Evolutionary conservation across 768 basidiomycete species (phyloP), one percentile per base, ranked within the genome.

Genomic region (Leccinum obscurum): DNA sequence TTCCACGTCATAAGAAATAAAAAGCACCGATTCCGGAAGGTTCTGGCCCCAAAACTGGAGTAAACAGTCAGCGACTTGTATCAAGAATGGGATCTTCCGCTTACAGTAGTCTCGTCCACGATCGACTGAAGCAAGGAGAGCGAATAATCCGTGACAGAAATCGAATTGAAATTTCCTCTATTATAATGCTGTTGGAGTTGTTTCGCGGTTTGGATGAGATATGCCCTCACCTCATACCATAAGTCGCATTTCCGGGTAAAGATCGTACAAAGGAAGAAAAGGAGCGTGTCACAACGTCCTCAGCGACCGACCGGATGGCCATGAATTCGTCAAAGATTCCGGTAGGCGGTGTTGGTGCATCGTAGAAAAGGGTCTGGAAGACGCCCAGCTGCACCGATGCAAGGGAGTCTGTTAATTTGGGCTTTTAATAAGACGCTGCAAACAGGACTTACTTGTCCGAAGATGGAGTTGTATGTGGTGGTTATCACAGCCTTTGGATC

Each of bases 281-380:
- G 1, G 66, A 61, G 13, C 60, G 58, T 0, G 63, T 70, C 0
- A 55, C 58, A 11, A 68, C 3, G 11, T 62, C 11, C 32, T 22
- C 15, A 20, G 24, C 54, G 35, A 61, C 17, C 8, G 51, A 54
- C 10, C 59, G 51, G 50, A 72, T 67, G 1, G 55, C 54, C 2
- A 65, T 39, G 35, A 84, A 59, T 32, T 62, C 63, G 8, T 72
- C 70, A 58, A 68, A 67, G 4, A 66, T 46, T 1, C 68, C 66
- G 11, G 46, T 4, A 6, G 66, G 70, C 17, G 57, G 66, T 7
- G 35, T 50, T 10, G 62, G 84, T 1, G 64, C 82, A 62, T 88
- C 82, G 63, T 87, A 88, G 68, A 88, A 88, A 10, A 87, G 26
- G 5, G 81, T 54, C 11, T 74, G 63, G 51, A 68, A 71, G 34